Evolutionary conservation across 441 rosid species (phyloP), one percentile per base, ranked within the genome.

Genomic region (Breynia disticha): DNA sequence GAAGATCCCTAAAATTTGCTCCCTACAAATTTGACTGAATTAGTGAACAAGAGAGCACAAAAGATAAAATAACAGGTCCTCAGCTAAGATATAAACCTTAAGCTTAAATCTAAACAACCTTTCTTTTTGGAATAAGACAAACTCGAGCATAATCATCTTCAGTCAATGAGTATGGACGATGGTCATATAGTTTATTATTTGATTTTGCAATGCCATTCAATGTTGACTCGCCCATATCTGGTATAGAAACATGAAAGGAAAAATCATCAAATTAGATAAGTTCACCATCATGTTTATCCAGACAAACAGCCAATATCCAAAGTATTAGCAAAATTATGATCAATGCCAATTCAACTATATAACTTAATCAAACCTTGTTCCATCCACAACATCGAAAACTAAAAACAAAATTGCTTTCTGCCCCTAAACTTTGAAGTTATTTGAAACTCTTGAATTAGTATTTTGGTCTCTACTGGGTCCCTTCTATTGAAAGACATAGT

Each of bases 1-100:
- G 93, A 60, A 90, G 89, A 64, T 83, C 90, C 77, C 96, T 75
- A 60, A 84, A 84, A 72, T 83, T 87, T 18, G 93, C 96, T 68
- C 96, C 95, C 97, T 87, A 58, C 39, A 72, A 47, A 0, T 47
- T 17, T 19, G 7, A n/a, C 16, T 19, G 11, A 28, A 8, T 5
- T 22, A 38, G 14, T 52, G 32, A 3, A 28, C 55, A 12, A 16
- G 19, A 15, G 16, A 52, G 18, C 5, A 28, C 8, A 28, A 28
- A 28, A 35, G 55, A 16, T 37, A 52, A 16, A 32, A 32, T 13
- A 41, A 47, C 44, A 39, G 50, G 39, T 37, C 50, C 16, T 20
- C 11, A 61, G 22, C n/a, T 38, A 49, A 28, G 13, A 16, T 14
- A 52, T 11, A 1, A 3, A 28, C 3, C 35, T 28, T 28, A 28